Evolutionary conservation across 495 filamentous ascomycete genomes (phyloP), one percentile per base, ranked within the genome.

Genomic region (Hapsidospora chrysogenum): DNA sequence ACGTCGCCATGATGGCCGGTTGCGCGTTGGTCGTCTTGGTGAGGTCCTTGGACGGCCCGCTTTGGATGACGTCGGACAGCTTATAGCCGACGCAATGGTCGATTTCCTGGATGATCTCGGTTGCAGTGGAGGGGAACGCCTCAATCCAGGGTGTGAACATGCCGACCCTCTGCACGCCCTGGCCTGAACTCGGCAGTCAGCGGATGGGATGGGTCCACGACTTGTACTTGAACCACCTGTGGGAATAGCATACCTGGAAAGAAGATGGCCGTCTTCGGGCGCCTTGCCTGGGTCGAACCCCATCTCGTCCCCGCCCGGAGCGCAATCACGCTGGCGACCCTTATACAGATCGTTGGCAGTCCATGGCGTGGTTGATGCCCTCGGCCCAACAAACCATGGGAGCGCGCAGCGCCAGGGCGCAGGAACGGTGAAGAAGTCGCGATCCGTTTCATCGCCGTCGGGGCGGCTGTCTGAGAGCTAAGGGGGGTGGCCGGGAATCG

Each of bases 1-100:
- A 92, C 4, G 84, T 84, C 10, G 86, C 81, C 78, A 97, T 87
- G 53, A 96, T 89, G 31, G 89, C 87, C 0, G 89, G 89, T 54
- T 97, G 89, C 8, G 89, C 78, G 48, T 93, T 83, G 39, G 77
- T 72, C 9, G 89, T 95, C 32, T 70, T 67, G 25, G 81, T 87
- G 38, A 97, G 68, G 14, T 60, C 60, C 15, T 69, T 67, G 42
- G 76, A 77, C 0, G 89, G 80, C 0, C 89, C 87, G 1, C 81
- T 58, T 22, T 72, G 67, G 44, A 97, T 94, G 37, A 87, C 68
- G n/a, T 63, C 59, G 22, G 82, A 81, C 17, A 94, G 60, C 45
- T 66, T 60, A 42, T 76, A 68, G 29, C 74, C 63, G 40, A 94
- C 62, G 2, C 72, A 68, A 29, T 66, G 50, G 58, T 97, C 86